Percentiles rank a stretch among this genome's conserved stretches.
Evolutionary conservation across 495 filamentous ascomycete species (phyloP).

Genomic region (Clavariopsis aquatica): DNA sequence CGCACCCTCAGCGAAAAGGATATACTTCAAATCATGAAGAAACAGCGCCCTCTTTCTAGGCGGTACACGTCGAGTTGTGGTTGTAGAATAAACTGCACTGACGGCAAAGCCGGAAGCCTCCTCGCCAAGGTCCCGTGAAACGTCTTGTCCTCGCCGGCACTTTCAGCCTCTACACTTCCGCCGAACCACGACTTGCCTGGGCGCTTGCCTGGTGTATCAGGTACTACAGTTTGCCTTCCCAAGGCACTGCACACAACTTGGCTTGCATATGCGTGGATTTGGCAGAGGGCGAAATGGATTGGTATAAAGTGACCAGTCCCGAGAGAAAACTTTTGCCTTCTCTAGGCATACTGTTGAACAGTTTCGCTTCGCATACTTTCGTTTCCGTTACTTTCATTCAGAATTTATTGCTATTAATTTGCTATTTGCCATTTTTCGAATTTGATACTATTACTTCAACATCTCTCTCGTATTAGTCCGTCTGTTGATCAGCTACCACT

Average conservation of each 20-base stretch:
- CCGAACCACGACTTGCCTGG: slow-evolving; percentile 2
- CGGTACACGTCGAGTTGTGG: too few relatives aligned
- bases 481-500: background rate
- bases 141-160: background rate
- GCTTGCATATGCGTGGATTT: background rate
- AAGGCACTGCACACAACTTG: background rate
- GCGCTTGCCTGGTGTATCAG: slow-evolving; percentile 15
- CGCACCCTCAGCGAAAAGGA: too few relatives aligned
- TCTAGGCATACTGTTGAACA: slow-evolving; percentile 24
- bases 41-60: too few relatives aligned
- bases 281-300: background rate
- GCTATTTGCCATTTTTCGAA: background rate
- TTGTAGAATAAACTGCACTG: too few relatives aligned
- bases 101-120: slow-evolving; percentile 6
- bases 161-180: background rate
- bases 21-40: too few relatives aligned
- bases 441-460: too few relatives aligned
- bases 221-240: background rate
- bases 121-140: slow-evolving; percentile 21
- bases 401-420: background rate
- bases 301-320: background rate
- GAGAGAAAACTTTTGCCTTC: background rate
- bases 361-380: slow-evolving; percentile 7
- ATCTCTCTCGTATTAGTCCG: too few relatives aligned
- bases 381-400: background rate